Evolutionary conservation across 2,329 filamentous ascomycete species (phyloP).

Genomic region (Beauveria sp.): DNA sequence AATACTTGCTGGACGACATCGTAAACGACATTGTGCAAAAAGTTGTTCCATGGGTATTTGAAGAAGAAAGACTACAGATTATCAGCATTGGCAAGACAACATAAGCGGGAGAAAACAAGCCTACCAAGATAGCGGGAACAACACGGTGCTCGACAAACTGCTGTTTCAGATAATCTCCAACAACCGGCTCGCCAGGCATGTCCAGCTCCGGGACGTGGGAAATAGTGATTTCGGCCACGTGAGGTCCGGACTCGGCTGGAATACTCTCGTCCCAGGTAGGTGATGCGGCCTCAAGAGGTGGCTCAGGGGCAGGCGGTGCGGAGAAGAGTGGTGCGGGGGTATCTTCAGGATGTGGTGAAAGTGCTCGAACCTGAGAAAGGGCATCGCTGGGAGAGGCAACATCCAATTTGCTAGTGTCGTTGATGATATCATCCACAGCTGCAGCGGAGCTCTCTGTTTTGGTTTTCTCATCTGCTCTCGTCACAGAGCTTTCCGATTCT

Average conservation of each 20-base stretch:
- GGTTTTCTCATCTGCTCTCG: constrained; percentile 13
- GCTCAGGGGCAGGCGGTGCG: constrained; percentile 21
- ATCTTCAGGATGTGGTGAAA: constrained; percentile 56
- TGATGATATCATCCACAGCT: constrained; percentile 7
- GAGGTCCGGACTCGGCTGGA: background rate
- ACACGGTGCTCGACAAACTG: constrained; percentile 93
- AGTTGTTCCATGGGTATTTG: constrained; percentile 98
- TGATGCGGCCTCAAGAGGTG: constrained; percentile 19
- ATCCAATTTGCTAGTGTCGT: constrained; percentile 3
- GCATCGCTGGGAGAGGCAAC: background rate
- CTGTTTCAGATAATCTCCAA: constrained; percentile 91
- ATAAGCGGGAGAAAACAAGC: constrained; percentile 21
- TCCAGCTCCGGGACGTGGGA: constrained; percentile 12
- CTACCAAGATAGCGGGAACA: constrained; percentile 88
- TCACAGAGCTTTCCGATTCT: constrained; percentile 13
- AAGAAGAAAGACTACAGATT: constrained; percentile 84
- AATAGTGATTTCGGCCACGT: constrained; percentile 1
- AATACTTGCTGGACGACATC: constrained; percentile 99
- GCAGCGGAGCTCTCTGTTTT: constrained; percentile 3
- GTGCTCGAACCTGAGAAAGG: constrained; percentile 15
- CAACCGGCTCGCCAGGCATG: constrained; percentile 54
- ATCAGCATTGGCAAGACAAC: constrained; percentile 13
- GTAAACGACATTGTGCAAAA: constrained; percentile 97
- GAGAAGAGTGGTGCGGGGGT: constrained; percentile 56
- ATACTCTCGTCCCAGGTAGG: background rate